Conservation (phyloP, 352 stramenopile genomes). For the Globisporangium middletonii region DNA sequence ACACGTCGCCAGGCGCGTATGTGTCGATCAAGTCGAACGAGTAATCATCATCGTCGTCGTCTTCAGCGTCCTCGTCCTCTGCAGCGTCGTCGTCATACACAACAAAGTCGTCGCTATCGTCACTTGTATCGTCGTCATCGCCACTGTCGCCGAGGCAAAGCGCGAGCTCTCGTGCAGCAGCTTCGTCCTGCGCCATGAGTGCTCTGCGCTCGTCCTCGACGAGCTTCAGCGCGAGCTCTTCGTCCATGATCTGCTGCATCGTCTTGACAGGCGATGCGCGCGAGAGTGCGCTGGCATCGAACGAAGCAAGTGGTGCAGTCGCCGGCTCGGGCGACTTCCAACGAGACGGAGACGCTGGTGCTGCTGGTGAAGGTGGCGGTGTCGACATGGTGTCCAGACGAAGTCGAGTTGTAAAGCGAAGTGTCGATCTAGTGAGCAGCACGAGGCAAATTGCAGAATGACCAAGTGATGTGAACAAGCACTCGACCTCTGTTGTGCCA, state of each 20-base stretch:
- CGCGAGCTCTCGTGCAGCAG: neutral
- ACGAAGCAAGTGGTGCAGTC: too few relatives aligned
- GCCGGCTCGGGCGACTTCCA: too few relatives aligned
- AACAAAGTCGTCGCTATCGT: constrained; percentile 10
- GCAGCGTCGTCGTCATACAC: constrained; percentile 11
- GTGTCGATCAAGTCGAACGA: constrained; percentile 16
- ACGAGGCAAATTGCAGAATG: too few relatives aligned
- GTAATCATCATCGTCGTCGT: constrained; percentile 15
- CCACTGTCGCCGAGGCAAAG: constrained; percentile 11
- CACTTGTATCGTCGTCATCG: constrained; percentile 7
- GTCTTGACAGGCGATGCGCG: constrained; percentile 7
- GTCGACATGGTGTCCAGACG: too few relatives aligned
- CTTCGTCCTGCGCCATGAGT: constrained; percentile 15
- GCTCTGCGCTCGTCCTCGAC: constrained; percentile 22
- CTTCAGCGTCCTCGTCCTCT: constrained; percentile 16
- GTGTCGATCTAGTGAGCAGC: too few relatives aligned
- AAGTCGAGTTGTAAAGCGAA: too few relatives aligned
- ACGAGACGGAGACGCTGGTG: too few relatives aligned
- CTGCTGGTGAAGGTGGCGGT: too few relatives aligned
- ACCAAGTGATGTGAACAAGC: too few relatives aligned
- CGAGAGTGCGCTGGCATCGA: too few relatives aligned
- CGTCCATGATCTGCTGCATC: constrained; percentile 66
- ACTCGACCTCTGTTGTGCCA: too few relatives aligned
- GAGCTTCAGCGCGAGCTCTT: constrained; percentile 43
- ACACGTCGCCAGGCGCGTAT: constrained; percentile 1